These are phyloP conservation scores for Medicago ruthenica DNA, from an alignment of 306 rosid genomes.

Conservation along the genomic window DNA sequence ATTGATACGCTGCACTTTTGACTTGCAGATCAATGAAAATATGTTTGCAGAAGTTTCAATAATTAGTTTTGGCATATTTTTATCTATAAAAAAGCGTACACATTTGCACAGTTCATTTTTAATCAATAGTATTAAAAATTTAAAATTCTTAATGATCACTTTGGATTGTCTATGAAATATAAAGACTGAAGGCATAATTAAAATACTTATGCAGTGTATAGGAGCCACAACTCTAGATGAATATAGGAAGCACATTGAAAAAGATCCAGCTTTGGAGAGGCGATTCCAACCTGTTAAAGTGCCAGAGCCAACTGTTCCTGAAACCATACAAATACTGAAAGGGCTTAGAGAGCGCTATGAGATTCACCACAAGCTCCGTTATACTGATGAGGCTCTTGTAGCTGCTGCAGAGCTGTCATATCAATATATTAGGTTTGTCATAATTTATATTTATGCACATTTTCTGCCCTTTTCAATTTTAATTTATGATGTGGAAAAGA, in stretches of 20 bases:
- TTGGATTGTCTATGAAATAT: neutral
- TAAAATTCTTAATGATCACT: slow-evolving; percentile 9
- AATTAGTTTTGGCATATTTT: neutral
- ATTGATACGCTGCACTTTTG: slow-evolving; percentile 3
- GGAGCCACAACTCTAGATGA: slow-evolving; percentile 98
- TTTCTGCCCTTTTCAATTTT: neutral
- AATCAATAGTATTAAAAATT: neutral
- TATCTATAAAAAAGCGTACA: neutral
- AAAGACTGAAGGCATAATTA: neutral
- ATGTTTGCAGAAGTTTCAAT: neutral
- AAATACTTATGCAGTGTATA: slow-evolving; percentile 70
- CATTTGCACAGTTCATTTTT: neutral
- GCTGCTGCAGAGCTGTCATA: slow-evolving; percentile 91
- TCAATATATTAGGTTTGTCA: slow-evolving; percentile 87
- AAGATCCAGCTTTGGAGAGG: slow-evolving; percentile 94
- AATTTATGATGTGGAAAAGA: neutral
- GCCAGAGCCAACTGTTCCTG: slow-evolving; percentile 92
- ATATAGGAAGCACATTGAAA: slow-evolving; percentile 95
- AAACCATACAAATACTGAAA: slow-evolving; percentile 81
- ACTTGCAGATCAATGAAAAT: neutral
- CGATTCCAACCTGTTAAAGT: slow-evolving; percentile 95
- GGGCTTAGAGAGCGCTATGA: slow-evolving; percentile 96
- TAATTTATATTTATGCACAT: neutral
- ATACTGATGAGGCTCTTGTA: slow-evolving; percentile 87
- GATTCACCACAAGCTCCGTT: slow-evolving; percentile 95